Evolutionary conservation across 1,139 yeast species (phyloP), one percentile per base, ranked within the genome.

Genomic region (Yamadazyma songkhlaensis): DNA sequence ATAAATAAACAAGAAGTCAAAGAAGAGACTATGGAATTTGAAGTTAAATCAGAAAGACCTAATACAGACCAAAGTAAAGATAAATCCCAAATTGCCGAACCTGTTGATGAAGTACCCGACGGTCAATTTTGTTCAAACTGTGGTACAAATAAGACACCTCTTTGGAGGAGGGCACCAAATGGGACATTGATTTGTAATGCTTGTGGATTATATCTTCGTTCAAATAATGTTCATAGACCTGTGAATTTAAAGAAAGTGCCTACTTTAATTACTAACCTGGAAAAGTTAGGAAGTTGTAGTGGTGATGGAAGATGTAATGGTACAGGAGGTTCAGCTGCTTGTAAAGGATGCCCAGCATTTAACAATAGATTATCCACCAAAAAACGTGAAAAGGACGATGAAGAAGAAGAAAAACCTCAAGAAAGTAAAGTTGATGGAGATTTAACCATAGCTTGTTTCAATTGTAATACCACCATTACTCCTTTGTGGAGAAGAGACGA

Each of bases 281-380:
- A 64, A 25, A 54, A 50, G 20, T 64, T 61, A 26, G 95, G 95
- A 0, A 74, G 85, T 4, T 86, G 95, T 53, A 79, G 81, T 41
- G 95, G 95, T 9, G 87, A 84, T 50, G 95, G 95, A 5, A 72
- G 81, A 45, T 86, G 95, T 58, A 85, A 85, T 51, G 95, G 95
- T 2, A 85, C 92, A 1, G 95, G 95, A 4, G 95, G 95, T 2
- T 64, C 89, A 2, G 74, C 74, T 3, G 88, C 88, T 2, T 86
- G 95, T 56, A 72, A 80, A 46, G 89, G 90, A 4, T 86, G 95
- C 54, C 94, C 95, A 2, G 89, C 92, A 3, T 84, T 60, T 54
- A 84, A 85, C 53, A 86, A 86, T 60, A 69, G 94, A 38, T 69
- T 81, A 30, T 70, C 74, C 8, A 26, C 23, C 11, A 34, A 38